Evolutionary conservation across 1,139 yeast species (phyloP), one percentile per base, ranked within the genome.

Genomic region (Kurtzmaniella quercitrusa): DNA sequence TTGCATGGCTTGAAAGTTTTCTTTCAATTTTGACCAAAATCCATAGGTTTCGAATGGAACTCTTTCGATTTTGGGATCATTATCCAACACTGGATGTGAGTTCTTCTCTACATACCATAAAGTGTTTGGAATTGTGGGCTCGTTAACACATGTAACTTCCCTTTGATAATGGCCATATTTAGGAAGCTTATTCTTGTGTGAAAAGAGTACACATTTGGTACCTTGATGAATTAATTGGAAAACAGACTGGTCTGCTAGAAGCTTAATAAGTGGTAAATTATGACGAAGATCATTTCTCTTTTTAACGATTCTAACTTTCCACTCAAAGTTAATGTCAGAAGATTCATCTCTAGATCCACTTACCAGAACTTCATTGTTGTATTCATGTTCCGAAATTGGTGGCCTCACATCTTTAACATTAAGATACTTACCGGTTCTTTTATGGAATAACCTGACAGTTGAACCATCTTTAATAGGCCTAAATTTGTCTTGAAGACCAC

Each of bases 381-480:
- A 86, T 35, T 88, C 95, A 54, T 84, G 87, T 51, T 86, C 94
- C 2, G 89, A 77, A 21, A 86, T 72, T 5, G 95, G 95, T 0
- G 95, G 93, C 45, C 83, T 73, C 2, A 71, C 64, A 36, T 79
- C 76, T 46, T 68, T 76, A 5, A 83, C 82, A 42, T 79, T 78
- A 32, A 88, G 64, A 39, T 79, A 76, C 43, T 75, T 74, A 5
- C 82, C 78, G 0, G 95, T 82, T 2, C 53, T 50, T 42, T 72
- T 71, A 54, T 88, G 95, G 59, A 75, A 79, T 16, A 88, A 59
- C 45, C 80, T 68, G n/a, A 87, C 63, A 6, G 63, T 62, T 39
- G 72, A 78, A 6, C 80, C 80, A 49, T 77, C 71, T 42, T 64
- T 65, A 18, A 85, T 66, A 2, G 66, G 65, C 33, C 60, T 59